phyloP scores from a whole-genome alignment of 2,329 filamentous ascomycete genomes.

The Pestalotiopsis sp. region DNA sequence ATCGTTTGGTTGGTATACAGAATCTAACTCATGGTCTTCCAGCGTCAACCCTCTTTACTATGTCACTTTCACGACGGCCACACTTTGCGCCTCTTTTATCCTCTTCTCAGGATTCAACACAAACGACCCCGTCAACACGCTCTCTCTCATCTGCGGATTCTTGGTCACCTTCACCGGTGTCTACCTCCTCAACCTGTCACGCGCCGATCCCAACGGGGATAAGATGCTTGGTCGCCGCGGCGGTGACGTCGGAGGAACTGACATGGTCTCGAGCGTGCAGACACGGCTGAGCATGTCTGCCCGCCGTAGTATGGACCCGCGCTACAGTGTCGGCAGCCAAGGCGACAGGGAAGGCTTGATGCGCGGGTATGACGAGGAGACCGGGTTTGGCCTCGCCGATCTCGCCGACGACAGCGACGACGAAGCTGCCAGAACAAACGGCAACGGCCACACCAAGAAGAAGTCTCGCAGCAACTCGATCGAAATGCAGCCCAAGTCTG shows the following conservation, averaged over 20 bases:
- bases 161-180: constrained; percentile 94
- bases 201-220: constrained; percentile 83
- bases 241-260: constrained; percentile 83
- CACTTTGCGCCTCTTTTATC: constrained; percentile 92
- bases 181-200: constrained; percentile 94
- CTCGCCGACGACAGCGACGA: constrained; percentile 78
- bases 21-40: constrained; percentile 28
- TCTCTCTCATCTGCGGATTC: constrained; percentile 91
- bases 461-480: constrained; percentile 47
- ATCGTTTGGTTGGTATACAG: neutral
- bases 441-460: constrained; percentile 39
- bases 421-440: constrained; percentile 47
- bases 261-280: constrained; percentile 85
- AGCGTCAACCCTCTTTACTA: constrained; percentile 97
- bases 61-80: constrained; percentile 95
- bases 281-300: constrained; percentile 94
- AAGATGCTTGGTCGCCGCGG: constrained; percentile 64
- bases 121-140: constrained; percentile 85
- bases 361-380: constrained; percentile 85
- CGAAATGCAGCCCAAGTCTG: constrained; percentile 52
- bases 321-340: constrained; percentile 64
- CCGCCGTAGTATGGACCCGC: constrained; percentile 70
- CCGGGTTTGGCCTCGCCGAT: constrained; percentile 76
- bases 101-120: constrained; percentile 97
- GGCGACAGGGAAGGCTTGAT: constrained; percentile 83